phyloP scores from a whole-genome alignment of 1,139 yeast genomes.

The Oligophagozyma castellii region DNA sequence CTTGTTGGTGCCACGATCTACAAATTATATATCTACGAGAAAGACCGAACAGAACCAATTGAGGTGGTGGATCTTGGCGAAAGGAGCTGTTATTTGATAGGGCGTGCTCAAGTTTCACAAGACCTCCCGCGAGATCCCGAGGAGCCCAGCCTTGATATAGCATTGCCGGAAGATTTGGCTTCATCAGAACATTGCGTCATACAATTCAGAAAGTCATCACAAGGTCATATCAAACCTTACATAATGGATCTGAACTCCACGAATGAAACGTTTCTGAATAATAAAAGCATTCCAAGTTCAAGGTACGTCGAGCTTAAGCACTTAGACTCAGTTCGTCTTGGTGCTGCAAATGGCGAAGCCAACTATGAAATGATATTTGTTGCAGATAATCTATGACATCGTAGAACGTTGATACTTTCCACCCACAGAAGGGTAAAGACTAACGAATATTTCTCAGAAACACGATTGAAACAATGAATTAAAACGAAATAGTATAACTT shows the following conservation, averaged over 20 bases:
- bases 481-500: too few relatives aligned
- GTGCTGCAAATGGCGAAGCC: too few relatives aligned
- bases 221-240: constrained; percentile 26
- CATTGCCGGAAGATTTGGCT: constrained; percentile 30
- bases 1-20: constrained; percentile 17
- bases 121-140: constrained; percentile 17
- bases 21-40: constrained; percentile 13
- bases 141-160: constrained; percentile 30
- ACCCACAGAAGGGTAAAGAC: too few relatives aligned
- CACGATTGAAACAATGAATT: too few relatives aligned
- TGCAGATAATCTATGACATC: too few relatives aligned
- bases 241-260: constrained; percentile 41
- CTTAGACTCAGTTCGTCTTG: too few relatives aligned
- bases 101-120: constrained; percentile 14
- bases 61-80: constrained; percentile 23
- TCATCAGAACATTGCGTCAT: constrained; percentile 46
- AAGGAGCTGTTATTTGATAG: constrained; percentile 29
- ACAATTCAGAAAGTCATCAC: constrained; percentile 29
- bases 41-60: constrained; percentile 7
- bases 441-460: too few relatives aligned
- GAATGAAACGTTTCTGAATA: constrained; percentile 40
- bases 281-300: constrained; percentile 30
- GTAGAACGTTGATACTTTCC: too few relatives aligned
- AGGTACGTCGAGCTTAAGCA: constrained; percentile 36
- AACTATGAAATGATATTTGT: too few relatives aligned